Conservation (phyloP, 2,329 filamentous ascomycete species). For the Colletotrichum cordylinicola region DNA sequence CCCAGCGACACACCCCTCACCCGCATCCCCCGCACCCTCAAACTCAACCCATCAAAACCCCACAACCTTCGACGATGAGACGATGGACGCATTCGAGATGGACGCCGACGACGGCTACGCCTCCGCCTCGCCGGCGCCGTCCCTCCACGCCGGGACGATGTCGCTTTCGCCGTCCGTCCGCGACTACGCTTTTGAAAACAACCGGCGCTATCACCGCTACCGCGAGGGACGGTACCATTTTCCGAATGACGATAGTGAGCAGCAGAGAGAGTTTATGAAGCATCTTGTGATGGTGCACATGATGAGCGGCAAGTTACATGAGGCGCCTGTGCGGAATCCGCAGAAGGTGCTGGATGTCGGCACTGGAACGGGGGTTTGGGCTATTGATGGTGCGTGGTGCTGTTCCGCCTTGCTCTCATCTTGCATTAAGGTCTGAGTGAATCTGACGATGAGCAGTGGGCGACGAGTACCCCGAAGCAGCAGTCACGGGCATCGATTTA, state of each 20-base stretch:
- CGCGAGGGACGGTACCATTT: conserved; percentile 47
- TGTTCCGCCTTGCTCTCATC: too few relatives aligned
- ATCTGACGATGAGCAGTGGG: conserved; percentile 61
- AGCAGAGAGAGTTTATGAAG: conserved; percentile 46
- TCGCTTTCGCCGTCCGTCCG: conserved; percentile 40
- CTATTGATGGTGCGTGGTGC: conserved; percentile 56
- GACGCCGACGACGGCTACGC: conserved; percentile 18
- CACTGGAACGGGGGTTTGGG: conserved; percentile 62
- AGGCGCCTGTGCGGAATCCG: conserved; percentile 47
- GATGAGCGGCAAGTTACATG: conserved; percentile 42
- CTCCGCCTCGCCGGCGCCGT: conserved; percentile 21
- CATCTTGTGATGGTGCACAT: conserved; percentile 40
- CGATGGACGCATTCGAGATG: background rate
- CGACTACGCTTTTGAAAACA: conserved; percentile 47
- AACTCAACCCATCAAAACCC: background rate
- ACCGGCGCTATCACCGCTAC: conserved; percentile 46
- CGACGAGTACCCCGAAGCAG: conserved; percentile 62
- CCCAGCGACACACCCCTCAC: background rate
- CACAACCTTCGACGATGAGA: background rate
- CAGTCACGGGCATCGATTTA: conserved; percentile 69
- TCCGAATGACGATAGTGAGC: conserved; percentile 49
- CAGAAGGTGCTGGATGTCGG: conserved; percentile 47
- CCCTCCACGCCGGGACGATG: conserved; percentile 23
- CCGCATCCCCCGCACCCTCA: background rate
- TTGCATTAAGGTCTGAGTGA: too few relatives aligned